Percentiles rank a stretch among this genome's conserved stretches.
Evolutionary conservation across 208 protist genomes (phyloP).

Genomic region (Trypanosoma mega): DNA sequence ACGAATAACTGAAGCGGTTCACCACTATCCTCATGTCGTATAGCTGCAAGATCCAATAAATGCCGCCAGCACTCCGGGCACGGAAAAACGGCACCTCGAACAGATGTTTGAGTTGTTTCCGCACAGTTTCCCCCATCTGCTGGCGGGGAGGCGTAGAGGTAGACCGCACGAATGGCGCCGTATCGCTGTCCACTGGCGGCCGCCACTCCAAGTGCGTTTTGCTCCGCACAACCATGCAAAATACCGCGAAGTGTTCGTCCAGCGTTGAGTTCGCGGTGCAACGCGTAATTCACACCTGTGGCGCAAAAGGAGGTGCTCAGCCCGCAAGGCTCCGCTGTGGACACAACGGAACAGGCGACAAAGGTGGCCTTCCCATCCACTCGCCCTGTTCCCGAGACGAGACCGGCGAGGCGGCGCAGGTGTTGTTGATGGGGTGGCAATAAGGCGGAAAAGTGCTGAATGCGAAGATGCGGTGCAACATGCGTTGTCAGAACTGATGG

Average conservation of each 20-base stretch:
- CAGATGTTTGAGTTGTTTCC: not conserved
- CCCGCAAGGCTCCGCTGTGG: not conserved
- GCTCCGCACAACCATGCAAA: conserved; percentile 86
- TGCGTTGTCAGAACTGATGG: not conserved
- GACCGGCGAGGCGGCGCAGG: conserved; percentile 5
- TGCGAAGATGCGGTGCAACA: conserved; percentile 1
- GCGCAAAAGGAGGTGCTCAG: conserved; percentile 8
- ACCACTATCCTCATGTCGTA: conserved; percentile 27
- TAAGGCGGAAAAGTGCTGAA: conserved; percentile 20
- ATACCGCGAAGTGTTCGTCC: conserved; percentile 54
- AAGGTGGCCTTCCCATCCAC: conserved; percentile 1
- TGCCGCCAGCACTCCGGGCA: conserved; percentile 81
- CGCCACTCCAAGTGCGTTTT: conserved; percentile 80
- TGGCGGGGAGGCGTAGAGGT: conserved; percentile 33
- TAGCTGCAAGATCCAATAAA: conserved; percentile 43
- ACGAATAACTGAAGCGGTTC: conserved; percentile 51
- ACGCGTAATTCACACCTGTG: conserved; percentile 76
- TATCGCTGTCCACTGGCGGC: conserved; percentile 72
- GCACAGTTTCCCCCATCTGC: not conserved
- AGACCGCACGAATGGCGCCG: conserved; percentile 42
- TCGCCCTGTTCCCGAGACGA: not conserved
- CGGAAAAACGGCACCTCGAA: conserved; percentile 42
- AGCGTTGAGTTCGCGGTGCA: conserved; percentile 61
- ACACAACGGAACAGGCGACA: conserved; percentile 29
- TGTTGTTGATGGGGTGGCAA: conserved; percentile 17